Percentiles rank a stretch among this genome's conserved stretches.
Conservation (phyloP, 441 rosid species). For the Aquilaria agallochum region DNA sequence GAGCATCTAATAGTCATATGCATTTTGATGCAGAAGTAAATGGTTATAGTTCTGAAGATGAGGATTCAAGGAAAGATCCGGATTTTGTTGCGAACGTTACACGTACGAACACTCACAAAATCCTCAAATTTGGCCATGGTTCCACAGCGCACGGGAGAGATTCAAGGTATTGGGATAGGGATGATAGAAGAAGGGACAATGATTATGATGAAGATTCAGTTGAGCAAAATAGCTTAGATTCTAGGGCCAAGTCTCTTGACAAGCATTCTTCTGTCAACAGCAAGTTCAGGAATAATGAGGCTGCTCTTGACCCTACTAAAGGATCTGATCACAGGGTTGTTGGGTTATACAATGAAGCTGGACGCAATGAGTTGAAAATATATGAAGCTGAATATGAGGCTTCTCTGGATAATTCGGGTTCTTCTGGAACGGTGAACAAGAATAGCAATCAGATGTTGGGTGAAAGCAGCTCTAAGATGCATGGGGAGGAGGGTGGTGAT, state of each 20-base stretch:
- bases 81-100: conserved; percentile 87
- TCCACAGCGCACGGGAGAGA: conserved; percentile 69
- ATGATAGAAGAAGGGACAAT: conserved; percentile 91
- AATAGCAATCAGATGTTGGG: conserved; percentile 18
- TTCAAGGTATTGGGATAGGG: conserved; percentile 91
- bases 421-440: conserved; percentile 20
- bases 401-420: conserved; percentile 44
- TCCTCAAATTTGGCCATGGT: conserved; percentile 71
- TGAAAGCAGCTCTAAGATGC: conserved; percentile 22
- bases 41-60: conserved; percentile 29
- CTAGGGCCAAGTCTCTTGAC: conserved; percentile 22
- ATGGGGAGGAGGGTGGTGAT: conserved; percentile 31
- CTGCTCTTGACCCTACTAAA: conserved; percentile 17
- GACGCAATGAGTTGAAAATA: conserved; percentile 71
- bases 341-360: conserved; percentile 88
- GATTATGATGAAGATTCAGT: conserved; percentile 70
- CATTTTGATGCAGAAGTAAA: conserved; percentile 31
- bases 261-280: conserved; percentile 15
- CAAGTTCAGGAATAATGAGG: conserved; percentile 24
- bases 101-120: conserved; percentile 39
- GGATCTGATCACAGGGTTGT: conserved; percentile 34
- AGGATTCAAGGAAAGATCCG: conserved; percentile 37
- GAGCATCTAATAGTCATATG: conserved; percentile 1
- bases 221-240: conserved; percentile 22
- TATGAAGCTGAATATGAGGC: conserved; percentile 87